Conservation (phyloP, 768 basidiomycete species). For the Postia placenta region DNA sequence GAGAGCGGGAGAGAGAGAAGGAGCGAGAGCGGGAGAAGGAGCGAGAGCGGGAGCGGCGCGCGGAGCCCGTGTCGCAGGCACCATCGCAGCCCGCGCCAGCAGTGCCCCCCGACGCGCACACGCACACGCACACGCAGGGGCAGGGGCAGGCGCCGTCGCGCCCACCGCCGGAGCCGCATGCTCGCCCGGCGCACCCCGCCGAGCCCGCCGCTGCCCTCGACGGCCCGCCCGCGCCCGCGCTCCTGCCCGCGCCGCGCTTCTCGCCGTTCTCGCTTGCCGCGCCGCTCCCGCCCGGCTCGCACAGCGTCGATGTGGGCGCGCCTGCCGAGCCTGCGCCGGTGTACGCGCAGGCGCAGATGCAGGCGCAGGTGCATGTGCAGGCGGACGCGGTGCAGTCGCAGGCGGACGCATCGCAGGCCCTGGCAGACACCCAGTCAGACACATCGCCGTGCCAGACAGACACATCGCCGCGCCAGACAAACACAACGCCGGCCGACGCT, state of each 20-base stretch:
- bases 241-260: no score
- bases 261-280: background rate
- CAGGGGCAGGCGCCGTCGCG: background rate
- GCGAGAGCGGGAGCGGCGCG: background rate
- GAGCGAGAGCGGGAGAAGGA: background rate
- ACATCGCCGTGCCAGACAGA: no score
- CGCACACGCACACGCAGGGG: background rate
- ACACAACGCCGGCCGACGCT: background rate
- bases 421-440: no score
- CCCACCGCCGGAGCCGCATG: background rate
- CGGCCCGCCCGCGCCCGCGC: no score
- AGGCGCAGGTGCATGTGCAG: background rate
- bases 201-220: background rate
- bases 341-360: background rate
- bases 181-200: no score
- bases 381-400: background rate
- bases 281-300: no score
- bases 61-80: no score
- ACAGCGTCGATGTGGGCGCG: background rate
- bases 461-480: no score
- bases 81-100: no score
- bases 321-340: background rate
- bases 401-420: no score
- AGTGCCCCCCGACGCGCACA: no score
- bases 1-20: background rate